Base-by-base conservation (phyloP, 139 green algal species). In the Chlorella sp. region DNA sequence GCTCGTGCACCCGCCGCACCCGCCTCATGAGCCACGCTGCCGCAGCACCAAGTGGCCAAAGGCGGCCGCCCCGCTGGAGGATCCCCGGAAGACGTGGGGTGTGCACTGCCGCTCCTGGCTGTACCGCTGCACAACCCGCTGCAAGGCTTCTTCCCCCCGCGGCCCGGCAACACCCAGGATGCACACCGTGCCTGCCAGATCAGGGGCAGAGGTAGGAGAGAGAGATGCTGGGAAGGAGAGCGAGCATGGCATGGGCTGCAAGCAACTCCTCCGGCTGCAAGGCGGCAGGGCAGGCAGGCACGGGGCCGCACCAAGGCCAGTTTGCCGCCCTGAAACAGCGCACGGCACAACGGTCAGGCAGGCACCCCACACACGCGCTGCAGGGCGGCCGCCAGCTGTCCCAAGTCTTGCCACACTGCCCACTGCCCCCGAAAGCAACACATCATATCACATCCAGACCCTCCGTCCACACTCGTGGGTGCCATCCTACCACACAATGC, bases 181-280 rank as follows among this genome's bases (percentile, higher is more conserved):
- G 85, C 93, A 93, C 28, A 95, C 92, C 12, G 91, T 93, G 39
- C 90, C 92, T 93, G 88, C 81, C 32, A 30, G 48, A 7, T 42
- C 30, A 68, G 79, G 21, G 69, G 75, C 75, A 81, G 75, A 2
- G n/a, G 34, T 2, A 26, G n/a, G 34, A 34, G 22, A n/a, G 12
- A n/a, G 36, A 16, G 76, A 0, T 57, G 36, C 16, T 57, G 48
- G 48, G 48, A 57, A 57, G 9, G 48, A 5, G 48, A 57, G 28
- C 4, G 16, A n/a, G 76, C 21, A 34, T 34, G 26, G 28, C 69
- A 36, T 15, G 28, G 26, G 69, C 69, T 37, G 26, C 26, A 3
- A 77, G 26, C n/a, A n/a, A n/a, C n/a, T n/a, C n/a, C n/a, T n/a
- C n/a, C n/a, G n/a, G n/a, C n/a, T n/a, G 26, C 26, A 3, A 77